A percentile compares a stretch with the other conserved stretches of the same genome.
phyloP scores from a whole-genome alignment of 306 rosid species.

The Fragaria ananassa region DNA sequence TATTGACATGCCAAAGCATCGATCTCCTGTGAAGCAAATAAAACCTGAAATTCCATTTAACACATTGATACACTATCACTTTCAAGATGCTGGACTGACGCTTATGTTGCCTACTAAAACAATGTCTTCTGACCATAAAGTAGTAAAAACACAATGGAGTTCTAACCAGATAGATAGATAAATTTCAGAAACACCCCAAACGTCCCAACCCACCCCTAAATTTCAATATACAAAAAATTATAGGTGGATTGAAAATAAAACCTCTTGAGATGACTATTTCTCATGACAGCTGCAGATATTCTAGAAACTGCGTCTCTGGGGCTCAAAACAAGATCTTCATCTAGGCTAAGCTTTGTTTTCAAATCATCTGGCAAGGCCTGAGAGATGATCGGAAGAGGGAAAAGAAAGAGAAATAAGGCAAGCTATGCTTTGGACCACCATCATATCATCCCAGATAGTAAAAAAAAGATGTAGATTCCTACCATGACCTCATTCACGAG shows the following conservation, averaged over 20 bases:
- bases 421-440: constrained; percentile 4
- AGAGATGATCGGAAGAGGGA: constrained; percentile 34
- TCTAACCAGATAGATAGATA: neutral
- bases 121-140: neutral
- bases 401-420: constrained; percentile 15
- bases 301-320: constrained; percentile 91
- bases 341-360: constrained; percentile 86
- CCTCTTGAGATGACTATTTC: constrained; percentile 79
- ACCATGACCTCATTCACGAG: constrained; percentile 98
- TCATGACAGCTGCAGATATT: constrained; percentile 80
- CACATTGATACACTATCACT: neutral
- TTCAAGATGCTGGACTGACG: neutral
- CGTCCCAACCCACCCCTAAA: neutral
- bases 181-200: neutral
- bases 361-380: constrained; percentile 99
- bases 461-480: constrained; percentile 29
- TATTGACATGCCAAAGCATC: neutral
- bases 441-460: neutral
- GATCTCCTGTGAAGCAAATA: neutral
- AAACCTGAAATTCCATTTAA: neutral
- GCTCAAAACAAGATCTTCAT: constrained; percentile 92
- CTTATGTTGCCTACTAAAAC: neutral
- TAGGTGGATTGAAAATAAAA: constrained; percentile 22
- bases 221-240: neutral
- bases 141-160: neutral